Conservation (phyloP, 345 rosid species). For the Citrus reticulata region DNA sequence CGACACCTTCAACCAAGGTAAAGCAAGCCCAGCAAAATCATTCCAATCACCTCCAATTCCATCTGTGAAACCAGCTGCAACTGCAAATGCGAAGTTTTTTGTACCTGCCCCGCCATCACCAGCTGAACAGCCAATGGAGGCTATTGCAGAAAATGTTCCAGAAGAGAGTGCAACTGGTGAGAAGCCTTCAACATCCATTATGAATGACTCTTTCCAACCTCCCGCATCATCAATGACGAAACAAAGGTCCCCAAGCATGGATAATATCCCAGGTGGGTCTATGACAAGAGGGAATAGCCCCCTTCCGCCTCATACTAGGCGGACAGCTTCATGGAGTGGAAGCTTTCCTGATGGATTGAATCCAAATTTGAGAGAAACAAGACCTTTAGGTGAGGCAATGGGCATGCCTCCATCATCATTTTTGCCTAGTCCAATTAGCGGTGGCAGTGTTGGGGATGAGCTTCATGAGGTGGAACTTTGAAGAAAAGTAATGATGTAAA, state of each 20-base stretch:
- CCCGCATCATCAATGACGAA: constrained; percentile 36
- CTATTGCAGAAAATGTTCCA: constrained; percentile 44
- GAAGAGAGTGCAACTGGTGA: constrained; percentile 36
- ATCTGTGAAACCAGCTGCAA: constrained; percentile 60
- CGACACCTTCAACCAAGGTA: constrained; percentile 74
- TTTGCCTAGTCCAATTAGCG: constrained; percentile 34
- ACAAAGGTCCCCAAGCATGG: constrained; percentile 72
- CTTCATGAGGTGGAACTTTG: constrained; percentile 94
- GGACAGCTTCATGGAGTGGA: constrained; percentile 92
- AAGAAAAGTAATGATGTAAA: constrained; percentile 40
- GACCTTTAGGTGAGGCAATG: constrained; percentile 35
- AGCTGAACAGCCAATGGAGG: constrained; percentile 44
- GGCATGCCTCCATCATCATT: constrained; percentile 32
- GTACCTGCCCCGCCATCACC: constrained; percentile 54
- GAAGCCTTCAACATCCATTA: constrained; percentile 36
- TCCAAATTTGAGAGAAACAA: constrained; percentile 25
- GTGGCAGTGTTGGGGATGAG: constrained; percentile 70
- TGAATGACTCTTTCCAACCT: constrained; percentile 32
- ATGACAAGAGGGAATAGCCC: constrained; percentile 24
- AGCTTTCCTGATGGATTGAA: constrained; percentile 39
- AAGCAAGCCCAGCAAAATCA: constrained; percentile 44
- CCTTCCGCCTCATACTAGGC: constrained; percentile 40
- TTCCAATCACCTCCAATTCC: constrained; percentile 69
- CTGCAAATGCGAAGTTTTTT: constrained; percentile 78
- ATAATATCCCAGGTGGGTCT: constrained; percentile 40